Evolutionary conservation across 176 grass and related monocot genomes (phyloP).

Genomic region (Melocanna baccifera): DNA sequence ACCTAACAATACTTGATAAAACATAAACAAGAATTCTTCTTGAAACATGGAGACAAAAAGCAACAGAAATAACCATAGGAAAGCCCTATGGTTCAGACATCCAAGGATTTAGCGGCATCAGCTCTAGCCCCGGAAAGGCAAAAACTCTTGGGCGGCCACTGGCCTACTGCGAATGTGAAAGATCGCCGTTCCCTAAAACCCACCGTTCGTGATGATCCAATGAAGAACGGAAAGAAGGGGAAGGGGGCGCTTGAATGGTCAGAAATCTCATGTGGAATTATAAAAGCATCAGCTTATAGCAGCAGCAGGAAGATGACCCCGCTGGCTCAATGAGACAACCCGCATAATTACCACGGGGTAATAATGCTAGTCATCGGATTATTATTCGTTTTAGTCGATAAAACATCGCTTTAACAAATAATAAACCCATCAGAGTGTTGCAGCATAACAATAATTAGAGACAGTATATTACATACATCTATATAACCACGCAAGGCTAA

Average conservation of each 20-base stretch:
- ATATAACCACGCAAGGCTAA: no score
- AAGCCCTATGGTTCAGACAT: neutral
- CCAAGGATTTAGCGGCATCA: no score
- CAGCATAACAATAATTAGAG: no score
- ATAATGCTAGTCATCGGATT: no score
- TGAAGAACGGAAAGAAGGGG: neutral
- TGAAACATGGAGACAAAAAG: neutral
- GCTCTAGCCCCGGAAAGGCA: constrained; percentile 28
- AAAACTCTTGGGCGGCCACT: constrained; percentile 44
- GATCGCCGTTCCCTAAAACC: neutral
- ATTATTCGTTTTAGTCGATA: no score
- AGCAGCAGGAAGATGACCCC: neutral
- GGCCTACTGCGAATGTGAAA: constrained; percentile 52
- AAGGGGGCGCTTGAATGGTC: neutral
- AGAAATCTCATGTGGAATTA: neutral
- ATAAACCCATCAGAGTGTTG: no score
- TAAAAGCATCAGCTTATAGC: neutral
- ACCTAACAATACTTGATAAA: neutral
- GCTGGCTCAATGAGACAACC: no score
- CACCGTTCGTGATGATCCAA: neutral
- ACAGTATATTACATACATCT: no score
- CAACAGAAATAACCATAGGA: neutral
- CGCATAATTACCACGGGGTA: no score
- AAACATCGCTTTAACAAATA: no score
- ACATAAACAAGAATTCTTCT: neutral